phyloP scores from a whole-genome alignment of 495 filamentous ascomycete species.

The Friedmanniomyces endolithicus region DNA sequence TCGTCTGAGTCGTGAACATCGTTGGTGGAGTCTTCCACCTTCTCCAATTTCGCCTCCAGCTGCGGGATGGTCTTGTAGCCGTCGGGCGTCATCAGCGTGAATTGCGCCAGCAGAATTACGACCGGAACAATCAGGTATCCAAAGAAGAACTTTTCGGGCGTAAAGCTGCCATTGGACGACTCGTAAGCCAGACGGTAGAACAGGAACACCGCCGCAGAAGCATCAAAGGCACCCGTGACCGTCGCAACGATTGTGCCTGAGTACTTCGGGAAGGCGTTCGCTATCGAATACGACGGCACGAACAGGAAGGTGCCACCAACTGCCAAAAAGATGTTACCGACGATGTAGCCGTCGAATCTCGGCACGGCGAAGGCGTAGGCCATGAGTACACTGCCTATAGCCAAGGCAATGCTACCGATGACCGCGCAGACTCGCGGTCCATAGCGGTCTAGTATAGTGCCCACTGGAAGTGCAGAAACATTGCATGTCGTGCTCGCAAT shows the following conservation, averaged over 20 bases:
- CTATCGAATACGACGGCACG: slow-evolving; percentile 81
- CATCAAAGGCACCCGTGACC: slow-evolving; percentile 81
- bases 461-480: slow-evolving; percentile 70
- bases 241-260: slow-evolving; percentile 76
- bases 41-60: slow-evolving; percentile 60
- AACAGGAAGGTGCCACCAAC: slow-evolving; percentile 83
- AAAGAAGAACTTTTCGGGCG: slow-evolving; percentile 61
- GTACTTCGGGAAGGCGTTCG: slow-evolving; percentile 72
- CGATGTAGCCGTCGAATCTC: slow-evolving; percentile 57
- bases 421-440: slow-evolving; percentile 69
- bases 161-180: slow-evolving; percentile 45
- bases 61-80: slow-evolving; percentile 87
- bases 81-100: slow-evolving; percentile 61
- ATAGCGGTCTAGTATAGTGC: slow-evolving; percentile 72
- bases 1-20: slow-evolving; percentile 37
- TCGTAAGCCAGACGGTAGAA: slow-evolving; percentile 67
- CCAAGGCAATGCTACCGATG: slow-evolving; percentile 55
- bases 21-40: slow-evolving; percentile 41
- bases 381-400: slow-evolving; percentile 55
- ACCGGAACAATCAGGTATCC: slow-evolving; percentile 63
- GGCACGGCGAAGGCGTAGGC: slow-evolving; percentile 52
- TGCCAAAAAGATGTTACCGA: slow-evolving; percentile 69
- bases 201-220: slow-evolving; percentile 73
- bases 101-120: slow-evolving; percentile 54
- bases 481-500: slow-evolving; percentile 57